Evolutionary conservation across 805 yeast species (phyloP).

Genomic region (Lipomyces sp.): DNA sequence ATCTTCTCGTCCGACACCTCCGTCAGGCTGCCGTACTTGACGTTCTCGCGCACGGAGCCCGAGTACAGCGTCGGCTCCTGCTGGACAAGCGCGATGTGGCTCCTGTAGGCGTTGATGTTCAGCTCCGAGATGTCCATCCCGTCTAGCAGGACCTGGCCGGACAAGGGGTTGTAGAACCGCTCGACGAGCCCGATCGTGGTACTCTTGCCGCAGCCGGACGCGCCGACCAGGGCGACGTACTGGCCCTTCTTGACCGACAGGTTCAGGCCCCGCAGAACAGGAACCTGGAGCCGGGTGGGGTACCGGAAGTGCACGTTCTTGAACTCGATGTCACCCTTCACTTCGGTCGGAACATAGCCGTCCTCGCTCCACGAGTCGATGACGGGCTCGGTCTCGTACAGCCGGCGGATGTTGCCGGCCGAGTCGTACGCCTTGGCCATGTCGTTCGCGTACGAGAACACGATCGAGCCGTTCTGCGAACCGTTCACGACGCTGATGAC

Average conservation of each 20-base stretch:
- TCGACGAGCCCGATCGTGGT: slow-evolving; percentile 52
- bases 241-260: slow-evolving; percentile 61
- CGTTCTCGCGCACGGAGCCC: slow-evolving; percentile 74
- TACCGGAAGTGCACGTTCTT: slow-evolving; percentile 37
- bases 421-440: slow-evolving; percentile 44
- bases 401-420: slow-evolving; percentile 37
- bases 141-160: slow-evolving; percentile 22
- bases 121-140: slow-evolving; percentile 19
- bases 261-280: slow-evolving; percentile 33
- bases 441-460: slow-evolving; percentile 45
- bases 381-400: slow-evolving; percentile 38
- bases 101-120: slow-evolving; percentile 51
- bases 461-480: slow-evolving; percentile 44
- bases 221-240: slow-evolving; percentile 89
- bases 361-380: slow-evolving; percentile 38
- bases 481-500: slow-evolving; percentile 42
- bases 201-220: slow-evolving; percentile 57
- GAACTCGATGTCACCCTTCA: slow-evolving; percentile 55
- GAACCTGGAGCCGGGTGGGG: slow-evolving; percentile 35
- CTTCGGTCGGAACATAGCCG: slow-evolving; percentile 34
- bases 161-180: slow-evolving; percentile 25
- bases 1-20: slow-evolving; percentile 41
- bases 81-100: slow-evolving; percentile 58
- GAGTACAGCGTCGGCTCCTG: slow-evolving; percentile 66
- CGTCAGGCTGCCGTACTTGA: slow-evolving; percentile 43